These are phyloP conservation scores for Suhomyces faveliae DNA, from an alignment of 805 yeast species.

Conservation along the genomic window DNA sequence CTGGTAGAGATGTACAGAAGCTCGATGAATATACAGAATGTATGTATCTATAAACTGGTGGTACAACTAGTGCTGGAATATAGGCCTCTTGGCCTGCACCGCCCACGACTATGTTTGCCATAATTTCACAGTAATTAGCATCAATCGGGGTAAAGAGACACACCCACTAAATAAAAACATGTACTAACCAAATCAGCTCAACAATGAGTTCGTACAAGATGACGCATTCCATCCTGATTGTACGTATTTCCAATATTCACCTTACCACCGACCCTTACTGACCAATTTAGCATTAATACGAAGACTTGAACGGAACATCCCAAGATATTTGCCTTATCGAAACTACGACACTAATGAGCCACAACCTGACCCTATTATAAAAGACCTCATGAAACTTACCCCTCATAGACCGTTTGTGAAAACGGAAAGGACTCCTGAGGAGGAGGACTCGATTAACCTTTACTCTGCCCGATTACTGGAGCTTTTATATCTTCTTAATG, in stretches of 20 bases:
- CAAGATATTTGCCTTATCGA: conserved; percentile 16
- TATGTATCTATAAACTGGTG: neutral
- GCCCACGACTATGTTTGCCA: neutral
- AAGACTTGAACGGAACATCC: conserved; percentile 13
- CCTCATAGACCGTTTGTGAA: conserved; percentile 21
- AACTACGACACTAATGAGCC: neutral
- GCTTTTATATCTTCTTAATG: conserved; percentile 27
- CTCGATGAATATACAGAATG: conserved; percentile 2
- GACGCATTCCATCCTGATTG: conserved; percentile 9
- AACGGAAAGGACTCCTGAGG: conserved; percentile 1
- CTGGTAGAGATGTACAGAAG: conserved; percentile 3
- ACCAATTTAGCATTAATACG: conserved; percentile 15
- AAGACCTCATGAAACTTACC: conserved; percentile 31
- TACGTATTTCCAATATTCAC: neutral
- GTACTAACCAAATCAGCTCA: conserved; percentile 3
- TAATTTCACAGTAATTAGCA: conserved; percentile 2
- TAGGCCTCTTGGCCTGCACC: neutral
- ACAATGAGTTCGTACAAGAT: conserved; percentile 2
- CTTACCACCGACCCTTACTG: neutral
- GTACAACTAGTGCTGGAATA: neutral
- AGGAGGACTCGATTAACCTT: conserved; percentile 22
- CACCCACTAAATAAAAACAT: neutral
- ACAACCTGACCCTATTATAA: conserved; percentile 29
- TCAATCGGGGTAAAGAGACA: neutral
- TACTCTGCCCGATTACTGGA: conserved; percentile 34